Conservation (phyloP, 2,329 filamentous ascomycete species). For the Aureobasidium sp. region DNA sequence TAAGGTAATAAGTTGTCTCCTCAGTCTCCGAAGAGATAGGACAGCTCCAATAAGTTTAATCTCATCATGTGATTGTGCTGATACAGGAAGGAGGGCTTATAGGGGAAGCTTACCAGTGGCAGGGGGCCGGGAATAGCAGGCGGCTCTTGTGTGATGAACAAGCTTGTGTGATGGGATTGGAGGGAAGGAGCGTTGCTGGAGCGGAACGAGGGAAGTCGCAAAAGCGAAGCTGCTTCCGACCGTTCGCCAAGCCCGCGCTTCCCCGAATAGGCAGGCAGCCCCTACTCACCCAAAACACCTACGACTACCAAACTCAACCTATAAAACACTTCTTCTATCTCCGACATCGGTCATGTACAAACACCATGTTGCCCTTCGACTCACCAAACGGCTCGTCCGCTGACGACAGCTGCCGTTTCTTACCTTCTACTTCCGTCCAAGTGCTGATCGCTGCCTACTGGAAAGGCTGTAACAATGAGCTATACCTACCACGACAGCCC, state of each 20-base stretch:
- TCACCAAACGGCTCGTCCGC: not conserved
- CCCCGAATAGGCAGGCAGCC: conserved; percentile 1
- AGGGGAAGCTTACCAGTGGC: not conserved
- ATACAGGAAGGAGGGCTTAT: not conserved
- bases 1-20: conserved; percentile 18
- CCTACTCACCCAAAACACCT: not conserved
- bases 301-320: not conserved
- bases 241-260: not conserved
- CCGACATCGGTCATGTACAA: conserved; percentile 3
- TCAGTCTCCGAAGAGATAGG: conserved; percentile 19
- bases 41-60: conserved; percentile 20
- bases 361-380: not conserved
- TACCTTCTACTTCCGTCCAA: conserved; percentile 15
- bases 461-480: not conserved
- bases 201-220: not conserved
- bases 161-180: conserved; percentile 7
- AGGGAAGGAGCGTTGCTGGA: not conserved
- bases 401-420: conserved; percentile 4
- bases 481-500: not conserved
- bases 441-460: conserved; percentile 11
- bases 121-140: not conserved
- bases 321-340: not conserved
- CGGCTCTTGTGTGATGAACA: not conserved
- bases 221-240: not conserved
- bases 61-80: conserved; percentile 17